Evolutionary conservation across 768 basidiomycete genomes (phyloP).

Genomic region (Neoboletus subvelutipes): DNA sequence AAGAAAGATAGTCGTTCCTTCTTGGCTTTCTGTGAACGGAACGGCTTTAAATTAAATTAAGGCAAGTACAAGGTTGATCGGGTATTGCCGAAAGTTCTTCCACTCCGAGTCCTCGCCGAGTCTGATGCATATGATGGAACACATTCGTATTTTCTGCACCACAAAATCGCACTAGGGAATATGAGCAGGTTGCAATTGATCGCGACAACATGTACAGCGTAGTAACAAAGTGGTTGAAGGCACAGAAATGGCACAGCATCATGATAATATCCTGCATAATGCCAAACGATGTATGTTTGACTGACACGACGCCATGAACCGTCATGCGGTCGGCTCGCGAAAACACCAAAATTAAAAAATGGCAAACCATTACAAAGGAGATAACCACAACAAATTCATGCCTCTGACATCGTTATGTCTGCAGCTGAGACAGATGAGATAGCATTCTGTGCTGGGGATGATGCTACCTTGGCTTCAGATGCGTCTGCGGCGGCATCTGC

Average conservation of each 20-base stretch:
- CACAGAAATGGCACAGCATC: conserved; percentile 26
- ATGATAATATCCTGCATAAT: conserved; percentile 16
- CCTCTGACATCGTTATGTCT: conserved; percentile 46
- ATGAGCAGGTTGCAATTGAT: conserved; percentile 26
- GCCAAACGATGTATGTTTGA: conserved; percentile 25
- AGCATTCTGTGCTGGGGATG: conserved; percentile 28
- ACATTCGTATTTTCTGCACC: conserved; percentile 21
- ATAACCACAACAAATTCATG: conserved; percentile 21
- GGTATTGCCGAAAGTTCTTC: conserved; percentile 1
- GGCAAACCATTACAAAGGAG: conserved; percentile 8
- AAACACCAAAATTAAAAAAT: conserved; percentile 18
- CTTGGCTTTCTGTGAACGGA: not conserved
- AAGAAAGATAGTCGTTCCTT: not conserved
- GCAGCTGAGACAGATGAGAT: conserved; percentile 33
- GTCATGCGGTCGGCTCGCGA: conserved; percentile 7
- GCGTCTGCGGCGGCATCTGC: conserved; percentile 19
- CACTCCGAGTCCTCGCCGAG: not conserved
- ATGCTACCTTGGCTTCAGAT: conserved; percentile 21
- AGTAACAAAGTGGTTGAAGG: conserved; percentile 17
- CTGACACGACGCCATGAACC: conserved; percentile 13
- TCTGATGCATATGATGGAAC: conserved; percentile 1
- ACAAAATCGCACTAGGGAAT: conserved; percentile 23
- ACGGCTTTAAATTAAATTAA: not conserved
- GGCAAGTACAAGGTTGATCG: not conserved
- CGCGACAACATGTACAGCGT: conserved; percentile 32